Evolutionary conservation across 2,329 filamentous ascomycete species (phyloP).

Genomic region (Epicoccum sorghinum): DNA sequence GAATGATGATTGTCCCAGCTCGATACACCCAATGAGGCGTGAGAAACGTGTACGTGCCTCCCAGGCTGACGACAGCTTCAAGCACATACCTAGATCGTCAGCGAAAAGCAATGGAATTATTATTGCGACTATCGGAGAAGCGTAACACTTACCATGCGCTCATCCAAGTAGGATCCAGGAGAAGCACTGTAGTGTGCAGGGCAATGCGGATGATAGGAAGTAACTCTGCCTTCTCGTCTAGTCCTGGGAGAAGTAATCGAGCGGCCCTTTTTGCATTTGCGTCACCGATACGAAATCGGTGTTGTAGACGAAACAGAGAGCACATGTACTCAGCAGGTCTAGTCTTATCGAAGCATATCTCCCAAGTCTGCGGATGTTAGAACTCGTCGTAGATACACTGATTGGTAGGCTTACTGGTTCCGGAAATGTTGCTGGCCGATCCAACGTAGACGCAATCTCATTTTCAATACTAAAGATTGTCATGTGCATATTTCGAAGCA

Average conservation of each 20-base stretch:
- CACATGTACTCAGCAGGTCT: slow-evolving; percentile 43
- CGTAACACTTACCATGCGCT: slow-evolving; percentile 32
- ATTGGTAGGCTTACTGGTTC: slow-evolving; percentile 35
- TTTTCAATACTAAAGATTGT: slow-evolving; percentile 47
- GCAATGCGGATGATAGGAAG: slow-evolving; percentile 36
- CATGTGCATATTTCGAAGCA: slow-evolving; percentile 42
- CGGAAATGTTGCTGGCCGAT: slow-evolving; percentile 44
- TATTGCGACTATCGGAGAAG: neutral
- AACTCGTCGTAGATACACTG: neutral
- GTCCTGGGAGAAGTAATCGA: slow-evolving; percentile 30
- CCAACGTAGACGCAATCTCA: slow-evolving; percentile 42
- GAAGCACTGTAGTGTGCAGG: slow-evolving; percentile 41
- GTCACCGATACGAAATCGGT: slow-evolving; percentile 44
- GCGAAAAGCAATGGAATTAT: neutral
- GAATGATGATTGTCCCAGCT: slow-evolving; percentile 40
- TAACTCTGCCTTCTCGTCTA: slow-evolving; percentile 34
- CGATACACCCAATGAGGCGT: slow-evolving; percentile 47
- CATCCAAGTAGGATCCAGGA: slow-evolving; percentile 42
- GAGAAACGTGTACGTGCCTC: slow-evolving; percentile 39
- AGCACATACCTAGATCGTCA: slow-evolving; percentile 21
- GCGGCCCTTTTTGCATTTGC: slow-evolving; percentile 24
- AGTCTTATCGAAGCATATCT: slow-evolving; percentile 33
- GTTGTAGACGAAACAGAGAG: slow-evolving; percentile 43
- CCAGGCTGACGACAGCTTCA: slow-evolving; percentile 40
- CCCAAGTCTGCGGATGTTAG: slow-evolving; percentile 33